Percentiles rank a stretch among this genome's conserved stretches.
Evolutionary conservation across 495 filamentous ascomycete genomes (phyloP).

Genomic region (Aspergillus taichungensis): DNA sequence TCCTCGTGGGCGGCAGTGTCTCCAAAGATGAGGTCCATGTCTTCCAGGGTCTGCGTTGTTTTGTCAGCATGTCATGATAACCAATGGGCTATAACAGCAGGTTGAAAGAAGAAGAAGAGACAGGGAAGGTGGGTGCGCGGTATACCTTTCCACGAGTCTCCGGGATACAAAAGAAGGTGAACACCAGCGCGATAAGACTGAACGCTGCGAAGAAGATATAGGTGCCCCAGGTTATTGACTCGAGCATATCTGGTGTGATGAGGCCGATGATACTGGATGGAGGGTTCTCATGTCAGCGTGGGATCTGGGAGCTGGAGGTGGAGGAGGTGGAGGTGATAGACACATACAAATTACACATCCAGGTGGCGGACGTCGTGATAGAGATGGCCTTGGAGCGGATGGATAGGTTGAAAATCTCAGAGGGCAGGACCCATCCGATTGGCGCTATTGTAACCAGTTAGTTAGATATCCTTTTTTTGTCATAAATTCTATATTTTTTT

Average conservation of each 20-base stretch:
- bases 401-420: slow-evolving; percentile 33
- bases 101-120: neutral
- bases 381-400: slow-evolving; percentile 33
- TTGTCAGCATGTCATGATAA: neutral
- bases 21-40: slow-evolving; percentile 71
- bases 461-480: neutral
- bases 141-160: slow-evolving; percentile 48
- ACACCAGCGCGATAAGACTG: slow-evolving; percentile 53
- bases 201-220: slow-evolving; percentile 72
- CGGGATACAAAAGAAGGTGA: slow-evolving; percentile 51
- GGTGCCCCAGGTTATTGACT: slow-evolving; percentile 61
- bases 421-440: slow-evolving; percentile 35
- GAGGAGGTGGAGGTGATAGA: neutral
- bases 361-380: slow-evolving; percentile 31
- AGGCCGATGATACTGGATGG: slow-evolving; percentile 52
- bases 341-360: slow-evolving; percentile 37
- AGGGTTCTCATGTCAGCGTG: neutral
- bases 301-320: neutral
- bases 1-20: slow-evolving; percentile 61
- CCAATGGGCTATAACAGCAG: neutral
- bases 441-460: slow-evolving; percentile 17
- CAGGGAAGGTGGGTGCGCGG: neutral
- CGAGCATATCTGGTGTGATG: slow-evolving; percentile 70
- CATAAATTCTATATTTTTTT: neutral
- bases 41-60: slow-evolving; percentile 32